These are phyloP conservation scores for Wickerhamiella siamensis DNA, from an alignment of 805 yeast species.

Conservation along the genomic window DNA sequence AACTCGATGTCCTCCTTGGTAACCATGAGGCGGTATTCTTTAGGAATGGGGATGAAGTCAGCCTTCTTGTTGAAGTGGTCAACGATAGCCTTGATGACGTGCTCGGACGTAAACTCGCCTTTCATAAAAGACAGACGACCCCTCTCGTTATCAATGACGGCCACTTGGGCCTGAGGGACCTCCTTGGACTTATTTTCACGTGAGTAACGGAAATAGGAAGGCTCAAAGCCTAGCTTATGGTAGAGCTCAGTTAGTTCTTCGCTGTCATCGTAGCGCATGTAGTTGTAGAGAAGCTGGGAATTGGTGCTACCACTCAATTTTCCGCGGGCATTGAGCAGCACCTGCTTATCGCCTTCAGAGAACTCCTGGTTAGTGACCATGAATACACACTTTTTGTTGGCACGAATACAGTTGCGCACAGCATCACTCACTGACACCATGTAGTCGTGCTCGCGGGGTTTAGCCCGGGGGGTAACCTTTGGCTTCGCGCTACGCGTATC, in stretches of 20 bases:
- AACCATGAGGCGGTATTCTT: slow-evolving; percentile 13
- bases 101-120: slow-evolving; percentile 8
- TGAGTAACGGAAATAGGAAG: slow-evolving; percentile 4
- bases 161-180: slow-evolving; percentile 10
- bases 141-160: slow-evolving; percentile 10
- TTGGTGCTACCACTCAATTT: slow-evolving; percentile 7
- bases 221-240: slow-evolving; percentile 8
- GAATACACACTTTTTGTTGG: slow-evolving; percentile 11
- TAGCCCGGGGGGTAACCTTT: slow-evolving; percentile 6
- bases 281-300: slow-evolving; percentile 10
- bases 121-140: slow-evolving; percentile 5
- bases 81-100: slow-evolving; percentile 6
- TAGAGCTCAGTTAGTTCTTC: slow-evolving; percentile 9
- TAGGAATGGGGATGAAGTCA: slow-evolving; percentile 7
- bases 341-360: slow-evolving; percentile 8
- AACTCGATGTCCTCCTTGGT: slow-evolving; percentile 14
- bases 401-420: slow-evolving; percentile 13
- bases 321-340: slow-evolving; percentile 9
- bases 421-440: slow-evolving; percentile 8
- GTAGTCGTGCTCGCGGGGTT: slow-evolving; percentile 6
- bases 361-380: slow-evolving; percentile 9
- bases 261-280: slow-evolving; percentile 8
- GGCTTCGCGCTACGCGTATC: slow-evolving; percentile 5
- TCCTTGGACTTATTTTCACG: background rate
- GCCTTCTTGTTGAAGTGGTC: slow-evolving; percentile 7